These are phyloP conservation scores for Periconia sp. DNA, from an alignment of 2,329 filamentous ascomycete genomes.

Conservation along the genomic window DNA sequence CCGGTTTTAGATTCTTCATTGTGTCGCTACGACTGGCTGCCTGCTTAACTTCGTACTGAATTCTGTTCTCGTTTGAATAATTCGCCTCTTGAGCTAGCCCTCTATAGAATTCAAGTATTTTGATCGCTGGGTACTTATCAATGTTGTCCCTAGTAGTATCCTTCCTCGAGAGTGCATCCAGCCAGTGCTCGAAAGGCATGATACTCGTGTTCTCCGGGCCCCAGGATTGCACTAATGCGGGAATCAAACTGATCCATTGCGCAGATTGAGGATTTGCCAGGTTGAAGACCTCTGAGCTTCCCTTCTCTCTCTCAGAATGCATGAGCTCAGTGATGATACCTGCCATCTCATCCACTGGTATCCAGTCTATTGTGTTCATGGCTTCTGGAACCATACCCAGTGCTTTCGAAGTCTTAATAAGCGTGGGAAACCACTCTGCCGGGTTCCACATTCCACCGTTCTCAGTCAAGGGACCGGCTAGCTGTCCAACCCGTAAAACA, in stretches of 20 bases:
- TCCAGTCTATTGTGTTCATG: constrained; percentile 11
- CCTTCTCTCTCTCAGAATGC: neutral
- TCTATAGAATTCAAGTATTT: constrained; percentile 19
- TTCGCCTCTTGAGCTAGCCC: too few relatives aligned
- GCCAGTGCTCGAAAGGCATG: constrained; percentile 12
- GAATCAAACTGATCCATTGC: constrained; percentile 9
- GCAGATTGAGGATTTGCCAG: constrained; percentile 13
- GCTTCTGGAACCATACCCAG: constrained; percentile 7
- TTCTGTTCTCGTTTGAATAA: too few relatives aligned
- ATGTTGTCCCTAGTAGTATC: constrained; percentile 8
- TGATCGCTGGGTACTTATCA: constrained; percentile 12
- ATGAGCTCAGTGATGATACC: constrained; percentile 4
- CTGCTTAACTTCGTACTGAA: too few relatives aligned
- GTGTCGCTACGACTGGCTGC: too few relatives aligned
- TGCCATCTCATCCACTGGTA: constrained; percentile 16
- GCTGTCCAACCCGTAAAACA: constrained; percentile 46
- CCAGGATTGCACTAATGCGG: constrained; percentile 4
- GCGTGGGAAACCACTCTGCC: constrained; percentile 17
- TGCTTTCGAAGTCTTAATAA: constrained; percentile 12
- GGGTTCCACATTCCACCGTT: constrained; percentile 16
- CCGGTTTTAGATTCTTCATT: too few relatives aligned
- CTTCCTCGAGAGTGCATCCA: constrained; percentile 8
- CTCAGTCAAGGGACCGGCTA: constrained; percentile 37
- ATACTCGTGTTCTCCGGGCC: neutral
- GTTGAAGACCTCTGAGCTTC: constrained; percentile 15